Base-by-base conservation (phyloP, 2,329 filamentous ascomycete genomes). In the Thelonectria rubi region DNA sequence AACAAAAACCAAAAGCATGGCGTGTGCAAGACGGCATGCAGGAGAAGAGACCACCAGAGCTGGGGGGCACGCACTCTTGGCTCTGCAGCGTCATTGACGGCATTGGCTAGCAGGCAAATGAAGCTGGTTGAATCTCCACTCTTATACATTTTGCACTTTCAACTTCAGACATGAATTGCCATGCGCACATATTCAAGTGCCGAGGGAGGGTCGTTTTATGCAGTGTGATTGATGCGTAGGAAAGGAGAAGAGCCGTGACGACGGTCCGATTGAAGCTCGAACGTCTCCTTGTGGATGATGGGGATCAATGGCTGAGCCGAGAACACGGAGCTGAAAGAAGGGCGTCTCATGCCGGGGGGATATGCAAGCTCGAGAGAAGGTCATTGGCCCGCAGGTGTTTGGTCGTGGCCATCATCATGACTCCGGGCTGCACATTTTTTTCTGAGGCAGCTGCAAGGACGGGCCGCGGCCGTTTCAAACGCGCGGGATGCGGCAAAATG, bases 91-190 rank as follows among this genome's bases (percentile, higher is more conserved):
- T 47, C 21, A 47, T 47, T 26, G 11, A 20, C 7, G 10, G 11
- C 20, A 21, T 46, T 42, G 34, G 34, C 40, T 17, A 43, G 40
- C 11, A n/a, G 14, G 24, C 11, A 26, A 30, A 15, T 26, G 20
- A 15, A 12, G 45, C 45, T 47, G 45, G 21, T 47, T 30, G 24
- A 46, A 47, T 47, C 45, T 47, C 45, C 45, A 47, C 45, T 47
- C 20, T 26, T n/a, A 47, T 47, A 47, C 45, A 47, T 24, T 45
- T 45, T 68, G 54, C 63, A 63, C 63, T 68, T 66, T 66, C 55
- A 66, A 65, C 54, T 61, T 21, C 15, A 26, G 17, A 26, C 20
- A 21, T 11, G 5, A 21, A 18, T 37, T 26, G 34, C 24, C 37
- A 49, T 18, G n/a, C 20, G 32, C 7, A 6, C 20, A 32, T 39